phyloP scores from a whole-genome alignment of 176 grass and related monocot species.

The Tuctoria greenei region DNA sequence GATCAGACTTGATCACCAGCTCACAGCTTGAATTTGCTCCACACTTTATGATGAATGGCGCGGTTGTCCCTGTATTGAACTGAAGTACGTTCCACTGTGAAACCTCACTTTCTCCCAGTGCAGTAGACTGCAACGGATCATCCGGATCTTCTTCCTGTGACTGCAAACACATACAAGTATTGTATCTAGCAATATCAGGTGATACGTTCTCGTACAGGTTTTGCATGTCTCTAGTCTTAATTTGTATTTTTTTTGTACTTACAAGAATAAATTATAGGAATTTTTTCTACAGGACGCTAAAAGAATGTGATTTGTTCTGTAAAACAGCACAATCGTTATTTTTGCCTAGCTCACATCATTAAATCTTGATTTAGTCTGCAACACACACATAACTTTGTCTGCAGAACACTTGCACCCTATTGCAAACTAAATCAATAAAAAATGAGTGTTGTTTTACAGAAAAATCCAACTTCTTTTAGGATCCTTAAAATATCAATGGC shows the following conservation, averaged over 20 bases:
- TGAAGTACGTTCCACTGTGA: conserved; percentile 95
- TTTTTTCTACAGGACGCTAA: not conserved
- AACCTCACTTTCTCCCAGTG: conserved; percentile 64
- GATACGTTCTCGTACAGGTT: not conserved
- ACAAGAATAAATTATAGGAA: not conserved
- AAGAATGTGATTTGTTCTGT: too few relatives aligned
- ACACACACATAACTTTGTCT: not conserved
- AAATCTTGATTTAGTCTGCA: not conserved
- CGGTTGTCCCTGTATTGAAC: conserved; percentile 88
- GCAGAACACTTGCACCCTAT: not conserved
- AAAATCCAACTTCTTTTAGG: too few relatives aligned
- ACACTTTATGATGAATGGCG: conserved; percentile 95
- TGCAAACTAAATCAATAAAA: not conserved
- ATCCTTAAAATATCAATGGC: not conserved
- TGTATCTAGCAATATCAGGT: not conserved
- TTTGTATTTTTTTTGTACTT: not conserved
- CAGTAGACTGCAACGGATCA: conserved; percentile 55
- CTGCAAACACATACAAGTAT: conserved; percentile 51
- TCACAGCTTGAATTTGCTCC: conserved; percentile 88
- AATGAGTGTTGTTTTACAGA: not conserved
- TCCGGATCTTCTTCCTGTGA: conserved; percentile 63
- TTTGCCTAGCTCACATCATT: not conserved
- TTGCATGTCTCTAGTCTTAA: not conserved
- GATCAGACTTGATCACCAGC: conserved; percentile 83
- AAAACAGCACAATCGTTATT: not conserved